A percentile compares a stretch with the other conserved stretches of the same genome.
These are phyloP conservation scores for Lichtheimia ramosa DNA, from an alignment of 371 early-diverging fungal species.

Conservation along the genomic window DNA sequence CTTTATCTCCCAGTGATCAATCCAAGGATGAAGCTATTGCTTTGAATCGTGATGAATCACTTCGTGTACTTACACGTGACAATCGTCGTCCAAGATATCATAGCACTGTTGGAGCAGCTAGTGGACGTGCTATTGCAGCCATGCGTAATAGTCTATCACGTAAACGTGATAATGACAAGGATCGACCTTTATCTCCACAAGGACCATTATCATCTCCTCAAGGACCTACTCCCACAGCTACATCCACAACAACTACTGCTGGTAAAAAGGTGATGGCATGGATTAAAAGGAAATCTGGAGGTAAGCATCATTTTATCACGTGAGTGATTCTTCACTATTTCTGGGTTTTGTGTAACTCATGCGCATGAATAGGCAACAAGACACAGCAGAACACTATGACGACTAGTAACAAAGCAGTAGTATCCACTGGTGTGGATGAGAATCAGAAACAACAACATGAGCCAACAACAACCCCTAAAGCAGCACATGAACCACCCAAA, in stretches of 20 bases:
- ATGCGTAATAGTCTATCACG: constrained; percentile 8
- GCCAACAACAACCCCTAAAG: constrained; percentile 1
- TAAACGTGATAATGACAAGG: neutral
- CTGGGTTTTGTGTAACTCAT: too few relatives aligned
- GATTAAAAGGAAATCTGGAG: constrained; percentile 18
- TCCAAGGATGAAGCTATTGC: neutral
- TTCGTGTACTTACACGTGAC: neutral
- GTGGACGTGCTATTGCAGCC: constrained; percentile 8
- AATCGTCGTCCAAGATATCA: constrained; percentile 3
- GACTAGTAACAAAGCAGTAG: too few relatives aligned
- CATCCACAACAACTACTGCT: neutral
- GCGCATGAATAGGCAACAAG: constrained; percentile 2
- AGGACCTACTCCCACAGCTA: neutral
- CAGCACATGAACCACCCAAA: neutral
- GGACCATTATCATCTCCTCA: too few relatives aligned
- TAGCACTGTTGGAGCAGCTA: constrained; percentile 1
- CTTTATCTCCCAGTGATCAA: neutral
- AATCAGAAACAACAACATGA: too few relatives aligned
- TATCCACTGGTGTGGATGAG: too few relatives aligned
- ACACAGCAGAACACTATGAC: neutral
- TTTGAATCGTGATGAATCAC: constrained; percentile 2
- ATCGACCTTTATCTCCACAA: too few relatives aligned
- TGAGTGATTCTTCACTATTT: too few relatives aligned
- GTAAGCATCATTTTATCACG: constrained; percentile 1
- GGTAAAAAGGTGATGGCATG: constrained; percentile 15